phyloP scores from a whole-genome alignment of 371 early-diverging fungal species.

The Lichtheimia ornata region DNA sequence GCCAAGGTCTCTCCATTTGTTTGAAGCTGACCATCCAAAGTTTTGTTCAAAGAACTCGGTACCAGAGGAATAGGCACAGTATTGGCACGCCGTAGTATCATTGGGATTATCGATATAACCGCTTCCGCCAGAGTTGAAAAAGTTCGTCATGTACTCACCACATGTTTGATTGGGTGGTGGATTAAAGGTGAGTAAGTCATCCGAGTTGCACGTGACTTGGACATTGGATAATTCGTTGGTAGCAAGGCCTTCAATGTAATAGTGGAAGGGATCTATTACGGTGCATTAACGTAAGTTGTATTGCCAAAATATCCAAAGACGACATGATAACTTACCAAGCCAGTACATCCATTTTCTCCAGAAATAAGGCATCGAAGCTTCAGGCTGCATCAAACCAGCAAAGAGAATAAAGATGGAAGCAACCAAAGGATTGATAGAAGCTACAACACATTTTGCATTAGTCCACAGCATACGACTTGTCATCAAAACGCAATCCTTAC shows the following conservation, averaged over 20 bases:
- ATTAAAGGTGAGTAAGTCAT: slow-evolving; percentile 48
- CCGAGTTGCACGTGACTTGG: slow-evolving; percentile 42
- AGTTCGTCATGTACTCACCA: slow-evolving; percentile 52
- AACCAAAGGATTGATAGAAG: slow-evolving; percentile 73
- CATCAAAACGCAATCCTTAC: too few species aligned
- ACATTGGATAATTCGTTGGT: slow-evolving; percentile 60
- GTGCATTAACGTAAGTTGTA: too few species aligned
- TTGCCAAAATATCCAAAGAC: slow-evolving; percentile 62
- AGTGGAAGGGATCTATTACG: slow-evolving; percentile 53
- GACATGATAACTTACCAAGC: slow-evolving; percentile 51
- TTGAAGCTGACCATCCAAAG: slow-evolving; percentile 29
- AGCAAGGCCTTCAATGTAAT: slow-evolving; percentile 67
- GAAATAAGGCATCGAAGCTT: slow-evolving; percentile 67
- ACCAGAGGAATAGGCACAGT: slow-evolving; percentile 58
- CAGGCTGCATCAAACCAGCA: slow-evolving; percentile 73
- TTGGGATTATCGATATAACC: slow-evolving; percentile 59
- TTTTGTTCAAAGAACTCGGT: slow-evolving; percentile 46
- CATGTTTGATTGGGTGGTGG: slow-evolving; percentile 64
- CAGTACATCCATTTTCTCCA: slow-evolving; percentile 83
- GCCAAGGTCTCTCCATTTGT: slow-evolving; percentile 72
- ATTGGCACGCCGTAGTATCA: slow-evolving; percentile 54
- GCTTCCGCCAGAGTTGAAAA: slow-evolving; percentile 35
- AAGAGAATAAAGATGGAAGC: slow-evolving; percentile 71
- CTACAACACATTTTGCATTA: background rate
- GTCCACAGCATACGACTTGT: too few species aligned